Percentiles rank a stretch among this genome's conserved stretches.
Evolutionary conservation across 2,329 filamentous ascomycete genomes (phyloP).

Genomic region (Fusarium globosum): DNA sequence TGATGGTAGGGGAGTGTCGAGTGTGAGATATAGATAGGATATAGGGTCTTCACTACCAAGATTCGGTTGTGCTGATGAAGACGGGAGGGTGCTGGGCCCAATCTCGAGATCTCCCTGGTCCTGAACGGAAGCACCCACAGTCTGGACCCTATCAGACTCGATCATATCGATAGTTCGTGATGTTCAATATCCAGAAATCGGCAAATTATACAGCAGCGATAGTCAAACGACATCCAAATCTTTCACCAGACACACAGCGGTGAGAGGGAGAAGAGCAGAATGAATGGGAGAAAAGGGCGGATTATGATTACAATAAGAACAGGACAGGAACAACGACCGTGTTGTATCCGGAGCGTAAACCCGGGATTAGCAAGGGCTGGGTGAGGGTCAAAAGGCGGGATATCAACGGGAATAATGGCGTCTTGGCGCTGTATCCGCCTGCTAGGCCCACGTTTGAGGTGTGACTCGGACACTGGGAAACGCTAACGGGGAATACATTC

Average conservation of each 20-base stretch:
- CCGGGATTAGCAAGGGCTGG: conserved; percentile 37
- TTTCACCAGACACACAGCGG: neutral
- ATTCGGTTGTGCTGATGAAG: conserved; percentile 14
- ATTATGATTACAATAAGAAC: conserved; percentile 3
- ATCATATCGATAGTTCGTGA: conserved; percentile 21
- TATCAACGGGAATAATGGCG: conserved; percentile 43
- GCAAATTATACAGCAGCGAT: neutral
- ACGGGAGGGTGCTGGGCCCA: conserved; percentile 8
- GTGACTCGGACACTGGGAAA: conserved; percentile 26
- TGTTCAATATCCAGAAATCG: neutral
- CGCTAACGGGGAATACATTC: conserved; percentile 31
- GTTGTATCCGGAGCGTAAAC: conserved; percentile 32
- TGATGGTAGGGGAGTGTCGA: conserved; percentile 52
- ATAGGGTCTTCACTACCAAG: conserved; percentile 46
- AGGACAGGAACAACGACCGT: conserved; percentile 13
- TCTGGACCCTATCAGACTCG: conserved; percentile 8
- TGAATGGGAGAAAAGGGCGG: conserved; percentile 4
- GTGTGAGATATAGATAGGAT: conserved; percentile 55
- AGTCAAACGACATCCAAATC: neutral
- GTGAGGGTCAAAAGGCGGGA: conserved; percentile 38
- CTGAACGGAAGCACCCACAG: conserved; percentile 3
- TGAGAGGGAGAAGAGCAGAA: neutral
- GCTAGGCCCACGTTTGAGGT: conserved; percentile 29
- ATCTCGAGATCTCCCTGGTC: conserved; percentile 36
- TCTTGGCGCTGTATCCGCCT: conserved; percentile 36